Base-by-base conservation (phyloP, 225 moss, liverwort and hornwort genomes). In the Polytrichum formosum region DNA sequence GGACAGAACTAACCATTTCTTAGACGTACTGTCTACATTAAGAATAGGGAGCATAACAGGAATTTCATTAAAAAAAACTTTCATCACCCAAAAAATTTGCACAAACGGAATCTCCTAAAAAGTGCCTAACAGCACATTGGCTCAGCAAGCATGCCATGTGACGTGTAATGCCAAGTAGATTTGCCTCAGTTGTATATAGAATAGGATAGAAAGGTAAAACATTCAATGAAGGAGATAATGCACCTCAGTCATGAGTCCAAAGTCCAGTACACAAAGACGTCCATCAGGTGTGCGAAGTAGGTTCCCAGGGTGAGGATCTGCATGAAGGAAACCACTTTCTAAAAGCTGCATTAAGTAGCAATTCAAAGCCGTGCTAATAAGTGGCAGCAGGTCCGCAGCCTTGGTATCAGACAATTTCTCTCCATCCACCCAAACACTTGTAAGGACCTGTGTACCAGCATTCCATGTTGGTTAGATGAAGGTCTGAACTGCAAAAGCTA, bases 211-310 rank as follows among this genome's bases (percentile, higher is more conserved):
- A 16, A 55, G 16, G 13, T 53, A 55, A 21, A 54, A 18, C 67
- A 55, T 16, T 25, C 25, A 28, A 69, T 3, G 17, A 72, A 55
- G 72, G 31, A 78, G 75, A 72, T 4, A 19, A 1, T n/a, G 71
- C 66, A 91, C 94, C 91, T 94, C 91, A 71, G 91, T 94, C 94
- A 94, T 94, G 54, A 94, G 86, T 67, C 94, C 94, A 58, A 94
- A 94, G 72, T 94, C 94, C 70, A 94, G 74, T 26, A 94, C 91
- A 87, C 94, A 94, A 0, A 94, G 91, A 30, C 83, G 86, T 53
- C 94, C 94, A 76, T 94, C 94, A 55, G 81, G 86, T 63, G 91
- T 94, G 55, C 91, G 84, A 23, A 94, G 80, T 65, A 94, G 88
- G 79, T 94, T 94, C 26, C 94, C 94, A 77, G 94, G 94, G 81